phyloP scores from a whole-genome alignment of 352 stramenopile genomes.

The Pythium aristosporum region DNA sequence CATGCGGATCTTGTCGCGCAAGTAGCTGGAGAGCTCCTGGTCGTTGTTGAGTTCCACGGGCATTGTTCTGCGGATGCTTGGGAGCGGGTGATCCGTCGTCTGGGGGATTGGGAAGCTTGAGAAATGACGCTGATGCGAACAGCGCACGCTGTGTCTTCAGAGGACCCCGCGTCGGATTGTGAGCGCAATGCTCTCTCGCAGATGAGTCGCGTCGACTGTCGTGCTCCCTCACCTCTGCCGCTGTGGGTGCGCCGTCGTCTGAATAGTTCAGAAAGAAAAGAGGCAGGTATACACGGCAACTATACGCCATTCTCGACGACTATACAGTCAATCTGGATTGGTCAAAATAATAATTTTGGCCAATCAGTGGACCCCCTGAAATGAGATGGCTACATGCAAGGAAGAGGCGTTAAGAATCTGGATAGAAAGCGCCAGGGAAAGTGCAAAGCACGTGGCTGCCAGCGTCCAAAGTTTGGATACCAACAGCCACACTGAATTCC shows the following conservation, averaged over 20 bases:
- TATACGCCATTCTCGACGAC: slow-evolving; percentile 2
- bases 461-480: too few relatives aligned
- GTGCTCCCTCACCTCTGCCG: neutral
- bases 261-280: slow-evolving; percentile 13
- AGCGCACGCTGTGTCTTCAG: neutral
- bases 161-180: neutral
- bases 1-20: slow-evolving; percentile 66
- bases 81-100: neutral
- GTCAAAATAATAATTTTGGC: neutral
- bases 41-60: slow-evolving; percentile 44
- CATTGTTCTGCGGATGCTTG: slow-evolving; percentile 7
- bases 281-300: slow-evolving; percentile 5
- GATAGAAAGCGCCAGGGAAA: too few relatives aligned
- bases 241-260: neutral
- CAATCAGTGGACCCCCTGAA: neutral
- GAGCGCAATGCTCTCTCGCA: neutral
- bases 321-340: neutral
- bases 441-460: neutral
- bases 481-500: neutral
- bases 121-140: neutral
- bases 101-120: neutral
- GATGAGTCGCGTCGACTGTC: slow-evolving; percentile 7
- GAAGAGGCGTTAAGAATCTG: neutral
- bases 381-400: slow-evolving; percentile 4
- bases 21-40: slow-evolving; percentile 54